Evolutionary conservation across 163 green algal species (phyloP), one percentile per base, ranked within the genome.

Genomic region (Prototheca wickerhamii): DNA sequence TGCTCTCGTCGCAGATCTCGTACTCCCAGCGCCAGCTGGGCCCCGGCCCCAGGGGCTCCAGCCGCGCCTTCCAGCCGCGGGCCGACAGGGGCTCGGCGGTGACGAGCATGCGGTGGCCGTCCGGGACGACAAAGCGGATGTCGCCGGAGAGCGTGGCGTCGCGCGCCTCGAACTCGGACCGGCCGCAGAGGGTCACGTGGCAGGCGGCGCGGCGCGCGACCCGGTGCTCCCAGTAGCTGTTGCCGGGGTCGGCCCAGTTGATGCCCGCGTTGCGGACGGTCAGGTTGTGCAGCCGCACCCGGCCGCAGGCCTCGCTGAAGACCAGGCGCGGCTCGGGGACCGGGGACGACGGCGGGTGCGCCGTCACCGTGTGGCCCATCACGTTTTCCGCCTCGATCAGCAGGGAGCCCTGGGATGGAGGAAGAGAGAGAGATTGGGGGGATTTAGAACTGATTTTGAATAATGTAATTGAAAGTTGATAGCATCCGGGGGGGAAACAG

Each of bases 121-220:
- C 78, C 2, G 81, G 81, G 25, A 94, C 86, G 43, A 84, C 79
- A 74, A 89, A 91, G 4, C 10, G 58, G 52, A 82, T 55, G 51
- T 84, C 46, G 0, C 87, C 87, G 0, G 46, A 8, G 12, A 95
- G 71, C 2, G 73, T 77, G 4, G 91, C 79, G 35, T 91, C 82
- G n/a, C 71, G 66, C 1, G 93, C 93, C 64, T 95, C 87, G 73
- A 99, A 96, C 75, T 98, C 93, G 28, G 86, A 82, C 26, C 76
- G 71, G 0, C 90, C 91, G 21, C 86, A 76, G 64, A 99, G 78
- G n/a, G 85, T 26, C 18, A 99, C 81, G n/a, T 59, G 66, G 35
- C 76, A 85, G 15, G 68, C 67, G 76, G 96, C 86, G 17, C 70
- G 57, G 0, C 93, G 70, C 4, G 59, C 43, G 26, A 96, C 74